These are phyloP conservation scores for Escovopsis sp. DNA, from an alignment of 2,329 filamentous ascomycete species.

Conservation along the genomic window DNA sequence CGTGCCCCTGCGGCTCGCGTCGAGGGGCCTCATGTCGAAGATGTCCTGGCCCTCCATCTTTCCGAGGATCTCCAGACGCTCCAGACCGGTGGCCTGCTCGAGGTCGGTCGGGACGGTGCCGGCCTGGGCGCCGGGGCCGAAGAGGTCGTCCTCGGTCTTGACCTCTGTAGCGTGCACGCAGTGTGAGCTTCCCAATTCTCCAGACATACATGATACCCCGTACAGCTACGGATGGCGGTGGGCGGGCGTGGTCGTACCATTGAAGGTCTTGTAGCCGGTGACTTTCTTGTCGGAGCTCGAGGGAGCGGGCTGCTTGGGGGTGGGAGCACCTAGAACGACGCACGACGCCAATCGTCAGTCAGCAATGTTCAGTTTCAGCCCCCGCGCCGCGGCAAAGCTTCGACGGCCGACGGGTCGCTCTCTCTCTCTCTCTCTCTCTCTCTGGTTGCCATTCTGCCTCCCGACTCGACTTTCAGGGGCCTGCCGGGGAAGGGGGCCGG, in stretches of 20 bases:
- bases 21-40: slow-evolving; percentile 96
- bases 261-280: slow-evolving; percentile 29
- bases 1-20: slow-evolving; percentile 83
- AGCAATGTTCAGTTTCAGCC: slow-evolving; percentile 8
- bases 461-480: neutral
- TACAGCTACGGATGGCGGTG: no score
- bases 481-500: slow-evolving; percentile 4
- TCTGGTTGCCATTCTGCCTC: neutral
- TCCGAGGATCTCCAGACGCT: slow-evolving; percentile 95
- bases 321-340: slow-evolving; percentile 9
- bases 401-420: neutral
- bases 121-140: slow-evolving; percentile 64
- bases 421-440: neutral
- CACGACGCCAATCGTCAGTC: slow-evolving; percentile 15
- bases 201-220: no score
- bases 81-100: slow-evolving; percentile 91
- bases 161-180: slow-evolving; percentile 47
- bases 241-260: slow-evolving; percentile 24
- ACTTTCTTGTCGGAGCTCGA: slow-evolving; percentile 29
- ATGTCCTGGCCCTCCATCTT: slow-evolving; percentile 98
- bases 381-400: neutral
- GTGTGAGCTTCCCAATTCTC: slow-evolving; percentile 1
- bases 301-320: slow-evolving; percentile 23
- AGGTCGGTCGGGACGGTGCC: slow-evolving; percentile 86
- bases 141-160: slow-evolving; percentile 65